These are phyloP conservation scores for Pyrenochaeta sp. DNA, from an alignment of 2,329 filamentous ascomycete species.

Conservation along the genomic window DNA sequence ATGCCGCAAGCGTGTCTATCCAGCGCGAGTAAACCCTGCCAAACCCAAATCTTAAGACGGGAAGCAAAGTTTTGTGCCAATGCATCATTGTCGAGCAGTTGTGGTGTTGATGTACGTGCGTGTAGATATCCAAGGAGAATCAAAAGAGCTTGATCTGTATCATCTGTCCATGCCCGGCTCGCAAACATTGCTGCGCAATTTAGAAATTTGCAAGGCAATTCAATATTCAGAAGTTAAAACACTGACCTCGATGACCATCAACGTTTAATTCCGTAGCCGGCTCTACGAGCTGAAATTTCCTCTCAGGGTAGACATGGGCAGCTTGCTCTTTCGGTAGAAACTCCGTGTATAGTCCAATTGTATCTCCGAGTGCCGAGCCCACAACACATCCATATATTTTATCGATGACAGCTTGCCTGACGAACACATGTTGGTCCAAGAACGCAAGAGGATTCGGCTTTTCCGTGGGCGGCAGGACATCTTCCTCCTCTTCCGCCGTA, in stretches of 20 bases:
- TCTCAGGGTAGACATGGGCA: constrained; percentile 46
- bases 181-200: constrained; percentile 22
- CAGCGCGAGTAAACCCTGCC: constrained; percentile 56
- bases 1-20: constrained; percentile 59
- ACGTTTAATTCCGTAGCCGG: constrained; percentile 53
- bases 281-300: constrained; percentile 51
- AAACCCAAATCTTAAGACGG: constrained; percentile 58
- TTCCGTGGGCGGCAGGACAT: not conserved
- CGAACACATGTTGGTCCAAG: constrained; percentile 38
- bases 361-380: constrained; percentile 62
- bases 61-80: constrained; percentile 51
- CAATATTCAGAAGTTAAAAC: not conserved
- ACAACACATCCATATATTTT: constrained; percentile 57
- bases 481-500: not conserved
- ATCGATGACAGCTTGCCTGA: constrained; percentile 37
- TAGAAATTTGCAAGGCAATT: not conserved
- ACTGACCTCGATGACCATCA: constrained; percentile 56
- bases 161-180: constrained; percentile 60
- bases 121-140: constrained; percentile 60
- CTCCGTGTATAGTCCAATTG: constrained; percentile 64
- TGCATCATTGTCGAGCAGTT: constrained; percentile 19
- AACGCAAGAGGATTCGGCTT: constrained; percentile 17
- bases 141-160: constrained; percentile 62
- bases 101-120: constrained; percentile 37
- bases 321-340: constrained; percentile 54